Evolutionary conservation across 176 grass and related monocot species (phyloP), one percentile per base, ranked within the genome.

Genomic region (Saccharum officinarum): DNA sequence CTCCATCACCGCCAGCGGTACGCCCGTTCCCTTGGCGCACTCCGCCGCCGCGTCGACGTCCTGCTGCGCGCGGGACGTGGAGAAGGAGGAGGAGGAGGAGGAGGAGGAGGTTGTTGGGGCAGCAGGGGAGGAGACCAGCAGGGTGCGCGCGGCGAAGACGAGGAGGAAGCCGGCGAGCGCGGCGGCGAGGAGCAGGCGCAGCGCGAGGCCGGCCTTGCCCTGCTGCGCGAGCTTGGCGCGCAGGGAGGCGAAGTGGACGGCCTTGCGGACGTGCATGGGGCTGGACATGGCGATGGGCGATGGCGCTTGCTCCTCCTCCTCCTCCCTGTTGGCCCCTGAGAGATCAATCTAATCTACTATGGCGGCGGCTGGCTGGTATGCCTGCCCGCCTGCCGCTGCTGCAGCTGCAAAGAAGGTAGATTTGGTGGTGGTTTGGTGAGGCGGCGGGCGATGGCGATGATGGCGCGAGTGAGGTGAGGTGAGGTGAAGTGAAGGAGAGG

Each of bases 191-290:
- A 91, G 81, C 40, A 87, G 70, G 23, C 85, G 89, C 1, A 80
- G 39, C 9, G 85, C 61, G 5, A 69, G 31, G 49, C 46, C 47
- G 70, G 25, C 66, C 76, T 91, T 80, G 41, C 41, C 72, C 8
- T 61, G 57, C 73, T 91, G 80, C 22, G n/a, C 14, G 7, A 89
- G 78, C 78, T 82, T 86, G 33, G 89, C 85, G 50, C 86, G 86
- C 39, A 87, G 83, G 60, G 89, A 67, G 1, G 55, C 80, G 46
- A 87, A 22, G 69, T 90, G 89, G 59, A 84, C 30, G 9, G 89
- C 81, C 85, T 91, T 91, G 68, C 85, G 84, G 4, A 22, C 61
- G 80, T 87, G 89, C 69, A 20, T 50, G 11, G 89, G 76, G 80
- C 85, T 91, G 38, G 89, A 87, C 84, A 90, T 90, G 57, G 59